Evolutionary conservation across 148 eudicot species (phyloP), one percentile per base, ranked within the genome.

Genomic region (Rhododendron ovatum): DNA sequence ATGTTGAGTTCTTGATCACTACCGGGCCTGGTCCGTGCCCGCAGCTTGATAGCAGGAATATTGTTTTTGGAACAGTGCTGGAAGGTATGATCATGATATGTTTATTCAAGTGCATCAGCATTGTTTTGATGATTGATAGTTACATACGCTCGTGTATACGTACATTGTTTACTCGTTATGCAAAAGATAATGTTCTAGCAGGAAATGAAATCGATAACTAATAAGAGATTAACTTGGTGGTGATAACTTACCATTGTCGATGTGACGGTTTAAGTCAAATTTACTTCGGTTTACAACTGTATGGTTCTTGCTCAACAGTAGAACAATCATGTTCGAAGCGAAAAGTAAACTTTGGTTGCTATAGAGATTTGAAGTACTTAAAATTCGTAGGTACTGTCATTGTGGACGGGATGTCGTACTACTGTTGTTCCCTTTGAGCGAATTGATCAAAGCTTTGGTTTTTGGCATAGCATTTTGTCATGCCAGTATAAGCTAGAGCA

Each of bases 1-100:
- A 98, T 86, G 96, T 98, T 10, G 99, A 98, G 93, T 98, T 98
- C 89, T 86, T 98, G 91, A 93, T 98, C 71, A 98, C 99, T 0
- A 95, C 99, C 24, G 99, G 99, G 2, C 99, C 98, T 33, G 99
- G 94, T 51, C 98, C 99, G 0, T 93, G 96, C 84, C 99, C 99
- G 3, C 89, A 98, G 82, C 96, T 98, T 79, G 99, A 98, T 87
- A 91, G 85, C 63, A 91, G 71, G 90, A 98, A 98, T 86, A 95
- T 98, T 73, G 95, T 98, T 77, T 98, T 98, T 71, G 99, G 99
- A 18, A 69, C 92, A 55, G 99, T 98, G 51, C 95, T 98, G 81
- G 94, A 98, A 95, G 99, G 99, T 98, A 86, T 73, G 74, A 33
- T 75, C 47, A 1, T 35, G 79, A 9, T 15, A 20, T 74, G 41